phyloP scores from a whole-genome alignment of 1,284 basidiomycete genomes.

The Trichosporon sp. region DNA sequence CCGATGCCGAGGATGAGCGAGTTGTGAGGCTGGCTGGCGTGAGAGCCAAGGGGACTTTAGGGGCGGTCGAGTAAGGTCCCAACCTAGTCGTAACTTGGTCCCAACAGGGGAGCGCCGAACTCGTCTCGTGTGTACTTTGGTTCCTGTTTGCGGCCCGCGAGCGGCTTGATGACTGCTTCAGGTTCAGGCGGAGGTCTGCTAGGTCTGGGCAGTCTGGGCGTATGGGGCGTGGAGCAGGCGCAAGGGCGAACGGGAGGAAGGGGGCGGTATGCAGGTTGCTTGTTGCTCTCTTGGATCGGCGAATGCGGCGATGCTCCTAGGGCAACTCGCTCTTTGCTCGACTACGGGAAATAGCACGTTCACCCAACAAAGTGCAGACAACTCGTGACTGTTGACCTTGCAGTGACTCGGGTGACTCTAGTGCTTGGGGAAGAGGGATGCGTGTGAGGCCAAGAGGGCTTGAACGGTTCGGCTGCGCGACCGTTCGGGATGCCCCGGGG shows the following conservation, averaged over 20 bases:
- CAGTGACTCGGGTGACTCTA: neutral
- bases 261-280: neutral
- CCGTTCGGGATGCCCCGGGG: conserved; percentile 13
- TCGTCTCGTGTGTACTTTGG: neutral
- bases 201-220: too few species aligned
- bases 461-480: neutral
- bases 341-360: neutral
- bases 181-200: neutral
- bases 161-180: neutral
- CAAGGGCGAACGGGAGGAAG: neutral
- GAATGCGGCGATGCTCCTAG: neutral
- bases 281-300: neutral
- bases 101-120: neutral
- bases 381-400: neutral
- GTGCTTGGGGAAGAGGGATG: neutral
- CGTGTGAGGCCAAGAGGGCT: neutral
- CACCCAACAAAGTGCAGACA: neutral
- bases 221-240: neutral
- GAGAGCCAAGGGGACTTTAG: neutral
- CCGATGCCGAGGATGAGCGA: neutral
- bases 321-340: neutral
- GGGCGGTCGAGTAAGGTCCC: conserved; percentile 11
- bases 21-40: neutral
- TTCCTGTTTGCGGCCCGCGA: conserved; percentile 10
- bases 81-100: neutral